These are phyloP conservation scores for Pouteria glomerata DNA, from an alignment of 148 eudicot species.

Conservation along the genomic window DNA sequence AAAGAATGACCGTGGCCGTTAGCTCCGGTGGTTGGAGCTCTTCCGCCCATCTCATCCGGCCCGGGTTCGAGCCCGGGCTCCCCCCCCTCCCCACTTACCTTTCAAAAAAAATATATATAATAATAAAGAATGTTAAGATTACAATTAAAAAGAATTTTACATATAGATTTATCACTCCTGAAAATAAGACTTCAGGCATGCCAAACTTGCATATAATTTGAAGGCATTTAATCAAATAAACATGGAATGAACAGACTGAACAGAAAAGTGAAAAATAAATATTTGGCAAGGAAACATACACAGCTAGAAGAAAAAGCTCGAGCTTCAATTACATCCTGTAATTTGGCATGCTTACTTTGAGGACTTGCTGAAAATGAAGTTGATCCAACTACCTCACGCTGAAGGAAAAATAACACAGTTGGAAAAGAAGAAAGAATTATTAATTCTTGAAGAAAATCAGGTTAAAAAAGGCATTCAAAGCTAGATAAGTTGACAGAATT, in stretches of 20 bases:
- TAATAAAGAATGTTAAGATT: too few species aligned
- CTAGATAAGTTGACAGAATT: background rate
- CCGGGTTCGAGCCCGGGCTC: too few species aligned
- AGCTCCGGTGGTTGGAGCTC: too few species aligned
- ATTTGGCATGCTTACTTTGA: slow-evolving; percentile 26
- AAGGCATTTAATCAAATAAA: background rate
- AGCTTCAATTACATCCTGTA: slow-evolving; percentile 25
- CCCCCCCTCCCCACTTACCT: too few species aligned
- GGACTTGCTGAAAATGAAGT: slow-evolving; percentile 27
- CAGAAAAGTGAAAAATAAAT: background rate
- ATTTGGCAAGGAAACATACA: slow-evolving; percentile 29
- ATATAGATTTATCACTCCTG: background rate
- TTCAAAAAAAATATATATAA: too few species aligned
- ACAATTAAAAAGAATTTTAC: too few species aligned
- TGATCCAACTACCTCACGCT: slow-evolving; percentile 36
- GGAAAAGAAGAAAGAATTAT: background rate
- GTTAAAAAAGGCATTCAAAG: background rate
- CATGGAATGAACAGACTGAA: background rate
- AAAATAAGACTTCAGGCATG: background rate
- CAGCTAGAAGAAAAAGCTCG: slow-evolving; percentile 29
- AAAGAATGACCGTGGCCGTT: too few species aligned
- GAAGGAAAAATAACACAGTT: background rate
- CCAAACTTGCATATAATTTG: background rate
- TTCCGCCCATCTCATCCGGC: too few species aligned
- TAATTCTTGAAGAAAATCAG: background rate